phyloP scores from a whole-genome alignment of 805 yeast genomes.

The Saccharomycopsis sp. region DNA sequence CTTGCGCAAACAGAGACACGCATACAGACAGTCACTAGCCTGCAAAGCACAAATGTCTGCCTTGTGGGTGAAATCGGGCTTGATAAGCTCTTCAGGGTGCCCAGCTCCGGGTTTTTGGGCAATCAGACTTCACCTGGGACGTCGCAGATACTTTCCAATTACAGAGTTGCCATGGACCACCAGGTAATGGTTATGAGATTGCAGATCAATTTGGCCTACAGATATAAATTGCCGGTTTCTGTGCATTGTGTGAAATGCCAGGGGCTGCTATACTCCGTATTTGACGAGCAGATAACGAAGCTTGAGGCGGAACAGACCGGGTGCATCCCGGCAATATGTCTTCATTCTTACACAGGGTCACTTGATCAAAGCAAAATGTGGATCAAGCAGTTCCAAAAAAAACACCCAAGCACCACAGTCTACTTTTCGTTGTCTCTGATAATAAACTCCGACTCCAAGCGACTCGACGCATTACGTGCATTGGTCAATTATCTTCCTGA shows the following conservation, averaged over 20 bases:
- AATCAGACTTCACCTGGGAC: slow-evolving; percentile 22
- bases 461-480: slow-evolving; percentile 22
- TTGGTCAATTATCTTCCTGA: slow-evolving; percentile 31
- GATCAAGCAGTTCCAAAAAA: slow-evolving; percentile 30
- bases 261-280: slow-evolving; percentile 46
- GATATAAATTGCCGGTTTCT: slow-evolving; percentile 48
- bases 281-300: slow-evolving; percentile 24
- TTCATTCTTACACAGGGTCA: slow-evolving; percentile 88
- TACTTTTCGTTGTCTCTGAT: slow-evolving; percentile 49
- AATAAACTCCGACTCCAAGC: slow-evolving; percentile 32
- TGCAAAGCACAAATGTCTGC: slow-evolving; percentile 7
- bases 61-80: slow-evolving; percentile 90
- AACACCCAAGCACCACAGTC: slow-evolving; percentile 25
- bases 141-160: slow-evolving; percentile 31
- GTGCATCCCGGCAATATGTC: slow-evolving; percentile 39
- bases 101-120: slow-evolving; percentile 50
- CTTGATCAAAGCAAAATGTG: slow-evolving; percentile 54
- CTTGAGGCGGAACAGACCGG: neutral
- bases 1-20: neutral
- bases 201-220: slow-evolving; percentile 50
- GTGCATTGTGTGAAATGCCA: slow-evolving; percentile 83
- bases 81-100: slow-evolving; percentile 69
- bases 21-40: neutral
- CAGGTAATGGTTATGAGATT: slow-evolving; percentile 47
- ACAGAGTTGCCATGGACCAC: slow-evolving; percentile 56